phyloP scores from a whole-genome alignment of 768 basidiomycete genomes.

The Macrolepiota dolichaula region DNA sequence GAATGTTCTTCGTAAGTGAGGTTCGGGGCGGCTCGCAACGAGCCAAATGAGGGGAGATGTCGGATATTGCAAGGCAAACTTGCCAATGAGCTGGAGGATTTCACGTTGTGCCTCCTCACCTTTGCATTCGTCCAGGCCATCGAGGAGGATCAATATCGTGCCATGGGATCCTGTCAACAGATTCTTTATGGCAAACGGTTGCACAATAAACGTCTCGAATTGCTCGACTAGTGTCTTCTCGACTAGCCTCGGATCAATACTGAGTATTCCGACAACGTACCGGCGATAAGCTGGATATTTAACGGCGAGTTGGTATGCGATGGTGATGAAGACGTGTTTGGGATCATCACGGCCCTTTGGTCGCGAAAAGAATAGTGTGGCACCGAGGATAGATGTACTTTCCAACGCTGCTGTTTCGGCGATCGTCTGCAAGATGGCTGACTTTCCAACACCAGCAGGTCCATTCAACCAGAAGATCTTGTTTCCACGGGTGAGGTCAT shows the following conservation, averaged over 20 bases:
- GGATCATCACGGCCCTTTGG: background rate
- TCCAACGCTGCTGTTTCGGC: background rate
- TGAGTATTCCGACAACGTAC: constrained; percentile 8
- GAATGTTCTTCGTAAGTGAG: constrained; percentile 13
- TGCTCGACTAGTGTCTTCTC: too few relatives aligned
- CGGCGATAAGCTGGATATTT: background rate
- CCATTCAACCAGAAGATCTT: background rate
- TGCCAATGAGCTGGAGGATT: constrained; percentile 14
- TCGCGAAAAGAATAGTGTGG: too few relatives aligned
- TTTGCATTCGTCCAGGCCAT: too few relatives aligned
- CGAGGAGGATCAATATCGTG: too few relatives aligned
- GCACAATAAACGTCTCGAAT: too few relatives aligned
- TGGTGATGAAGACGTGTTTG: background rate
- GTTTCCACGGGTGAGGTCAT: background rate
- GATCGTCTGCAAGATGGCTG: background rate
- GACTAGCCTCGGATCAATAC: constrained; percentile 4
- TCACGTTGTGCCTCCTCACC: constrained; percentile 10
- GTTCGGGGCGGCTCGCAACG: too few relatives aligned
- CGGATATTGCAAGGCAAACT: background rate
- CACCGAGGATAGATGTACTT: background rate
- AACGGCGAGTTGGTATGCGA: constrained; percentile 19
- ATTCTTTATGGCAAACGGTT: background rate
- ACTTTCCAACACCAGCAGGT: background rate
- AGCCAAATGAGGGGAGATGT: too few relatives aligned
- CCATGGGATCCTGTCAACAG: too few relatives aligned